Base-by-base conservation (phyloP, 2,329 filamentous ascomycete genomes). In the Pseudomassariella vexata region DNA sequence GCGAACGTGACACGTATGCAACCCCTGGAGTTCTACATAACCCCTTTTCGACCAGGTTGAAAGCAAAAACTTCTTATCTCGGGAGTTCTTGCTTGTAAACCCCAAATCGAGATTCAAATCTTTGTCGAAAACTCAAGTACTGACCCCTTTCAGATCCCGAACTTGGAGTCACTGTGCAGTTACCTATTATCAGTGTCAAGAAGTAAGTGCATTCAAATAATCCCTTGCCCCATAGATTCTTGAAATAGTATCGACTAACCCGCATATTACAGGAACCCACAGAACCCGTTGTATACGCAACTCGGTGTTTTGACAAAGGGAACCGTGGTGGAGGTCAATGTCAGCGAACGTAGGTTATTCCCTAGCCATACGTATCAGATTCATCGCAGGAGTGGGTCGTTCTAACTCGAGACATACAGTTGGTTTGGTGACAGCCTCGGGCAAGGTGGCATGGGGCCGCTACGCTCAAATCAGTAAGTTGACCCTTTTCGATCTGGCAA, bases 371-470 rank as follows among this genome's bases (percentile, higher is more conserved):
- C n/a, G n/a, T n/a, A n/a, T n/a, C n/a, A n/a, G n/a, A n/a, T n/a
- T n/a, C n/a, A n/a, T n/a, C n/a, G n/a, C n/a, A n/a, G n/a, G n/a
- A n/a, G n/a, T n/a, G n/a, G n/a, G n/a, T n/a, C n/a, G n/a, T n/a
- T n/a, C n/a, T n/a, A n/a, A n/a, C n/a, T n/a, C n/a, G n/a, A n/a
- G n/a, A n/a, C n/a, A n/a, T n/a, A n/a, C n/a, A n/a, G n/a, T 96
- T 41, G 92, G 92, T 42, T 68, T 96, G 40, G 87, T 94, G 11
- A 96, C 92, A 3, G 82, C 89, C 2, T 81, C 79, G 41, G 92
- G 92, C 41, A 95, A 95, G 65, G 86, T 95, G 7, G 86, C 90
- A 6, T 95, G 89, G 89, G 88, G 86, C 47, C 73, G 85, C 45
- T 92, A 81, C 63, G 85, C 84, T 6, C 83, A 88, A 59, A 70